These are phyloP conservation scores for Hura crepitans DNA, from an alignment of 441 rosid genomes.

Conservation along the genomic window DNA sequence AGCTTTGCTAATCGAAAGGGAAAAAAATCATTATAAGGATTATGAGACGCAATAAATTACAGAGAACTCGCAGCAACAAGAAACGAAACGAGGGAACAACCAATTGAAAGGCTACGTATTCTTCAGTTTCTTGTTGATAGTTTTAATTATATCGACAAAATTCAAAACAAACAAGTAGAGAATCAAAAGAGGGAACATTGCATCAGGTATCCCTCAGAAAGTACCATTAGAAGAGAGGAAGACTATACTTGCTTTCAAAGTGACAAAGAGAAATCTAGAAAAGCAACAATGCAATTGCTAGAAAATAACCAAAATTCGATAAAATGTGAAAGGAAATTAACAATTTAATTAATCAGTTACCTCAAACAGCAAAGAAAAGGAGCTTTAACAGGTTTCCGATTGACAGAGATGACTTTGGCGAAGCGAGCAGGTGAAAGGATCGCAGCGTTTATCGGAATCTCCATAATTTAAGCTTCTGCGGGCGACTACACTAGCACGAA, in stretches of 20 bases:
- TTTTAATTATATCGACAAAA: no score
- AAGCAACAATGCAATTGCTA: background rate
- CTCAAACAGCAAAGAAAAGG: constrained; percentile 30
- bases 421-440: constrained; percentile 24
- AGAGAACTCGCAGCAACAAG: no score
- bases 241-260: no score
- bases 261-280: no score
- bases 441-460: constrained; percentile 28
- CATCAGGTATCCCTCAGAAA: no score
- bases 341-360: constrained; percentile 17
- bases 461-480: constrained; percentile 18
- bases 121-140: no score
- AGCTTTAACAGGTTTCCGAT: constrained; percentile 18
- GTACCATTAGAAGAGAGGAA: no score
- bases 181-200: no score
- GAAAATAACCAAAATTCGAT: background rate
- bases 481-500: background rate
- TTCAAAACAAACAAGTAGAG: no score
- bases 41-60: background rate
- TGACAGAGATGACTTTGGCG: background rate
- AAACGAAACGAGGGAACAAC: no score
- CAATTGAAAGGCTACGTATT: no score
- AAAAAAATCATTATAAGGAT: background rate
- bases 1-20: background rate
- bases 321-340: background rate